These are phyloP conservation scores for Saccharomycopsis fermentans DNA, from an alignment of 805 yeast genomes.

Conservation along the genomic window DNA sequence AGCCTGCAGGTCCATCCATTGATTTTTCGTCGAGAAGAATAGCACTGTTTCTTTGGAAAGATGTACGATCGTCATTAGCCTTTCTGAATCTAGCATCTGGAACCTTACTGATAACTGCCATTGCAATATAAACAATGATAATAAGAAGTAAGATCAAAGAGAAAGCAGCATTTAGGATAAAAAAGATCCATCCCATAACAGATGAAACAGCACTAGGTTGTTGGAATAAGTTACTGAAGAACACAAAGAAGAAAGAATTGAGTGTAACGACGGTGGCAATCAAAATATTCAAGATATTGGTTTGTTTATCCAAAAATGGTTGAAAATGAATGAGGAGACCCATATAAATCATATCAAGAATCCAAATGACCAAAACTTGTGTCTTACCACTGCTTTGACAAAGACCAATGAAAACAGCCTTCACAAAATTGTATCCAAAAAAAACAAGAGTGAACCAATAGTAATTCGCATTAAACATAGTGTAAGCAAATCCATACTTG, in stretches of 20 bases:
- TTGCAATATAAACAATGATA: constrained; percentile 55
- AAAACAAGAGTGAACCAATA: constrained; percentile 78
- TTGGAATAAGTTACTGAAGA: constrained; percentile 75
- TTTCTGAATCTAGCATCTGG: constrained; percentile 86
- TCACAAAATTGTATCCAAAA: constrained; percentile 50
- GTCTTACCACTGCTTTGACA: constrained; percentile 76
- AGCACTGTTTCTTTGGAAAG: constrained; percentile 51
- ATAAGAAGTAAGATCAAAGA: constrained; percentile 62
- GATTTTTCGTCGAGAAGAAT: constrained; percentile 25
- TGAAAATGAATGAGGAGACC: constrained; percentile 48
- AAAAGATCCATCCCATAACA: constrained; percentile 87
- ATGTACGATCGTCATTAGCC: constrained; percentile 84
- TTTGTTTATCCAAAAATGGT: constrained; percentile 77
- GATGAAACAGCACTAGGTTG: constrained; percentile 73
- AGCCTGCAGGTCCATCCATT: neutral
- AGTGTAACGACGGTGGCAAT: constrained; percentile 63
- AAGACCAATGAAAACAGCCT: constrained; percentile 64
- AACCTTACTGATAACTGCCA: constrained; percentile 63
- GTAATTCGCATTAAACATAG: constrained; percentile 72
- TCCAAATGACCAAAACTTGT: constrained; percentile 66
- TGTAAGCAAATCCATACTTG: constrained; percentile 81
- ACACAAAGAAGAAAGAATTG: constrained; percentile 76
- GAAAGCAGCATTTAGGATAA: constrained; percentile 81
- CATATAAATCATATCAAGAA: constrained; percentile 65
- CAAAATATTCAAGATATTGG: constrained; percentile 65